Evolutionary conservation across 495 filamentous ascomycete species (phyloP), one percentile per base, ranked within the genome.

Genomic region (Penicillium soppii): DNA sequence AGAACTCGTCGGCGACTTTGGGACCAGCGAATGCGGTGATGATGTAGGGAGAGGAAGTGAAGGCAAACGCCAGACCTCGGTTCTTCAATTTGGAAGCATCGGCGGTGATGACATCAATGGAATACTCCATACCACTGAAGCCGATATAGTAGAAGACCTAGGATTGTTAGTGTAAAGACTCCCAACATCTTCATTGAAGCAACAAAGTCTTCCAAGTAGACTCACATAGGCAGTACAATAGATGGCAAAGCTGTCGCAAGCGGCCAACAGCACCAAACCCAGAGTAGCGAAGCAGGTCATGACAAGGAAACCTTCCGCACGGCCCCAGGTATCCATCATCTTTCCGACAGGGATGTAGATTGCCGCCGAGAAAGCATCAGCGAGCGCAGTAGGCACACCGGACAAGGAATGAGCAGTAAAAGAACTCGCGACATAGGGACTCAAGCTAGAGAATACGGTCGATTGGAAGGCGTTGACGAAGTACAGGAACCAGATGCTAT

Each of bases 241-340:
- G 2, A 67, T 69, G 19, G 66, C 52, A 16, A 78, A 63, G 32
- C 69, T 69, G 22, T 75, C 60, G 49, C 72, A 77, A 0, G 51
- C 61, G 5, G 75, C 75, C 69, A 77, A 74, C 59, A 77, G 56
- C 37, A 78, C 56, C 40, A 76, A 30, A 0, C 74, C 74, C 15
- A 74, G 19, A 1, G 63, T 68, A 4, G 59, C 52, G 27, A 65
- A 47, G 7, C 53, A 7, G 0, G 66, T 51, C 65, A 68, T 66
- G 46, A 76, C 19, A 8, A 58, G 72, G 56, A 83, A 85, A 29
- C 69, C 71, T 37, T 74, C 56, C 54, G 77, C 45, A 59, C 80
- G 56, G 42, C 83, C 85, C 73, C 78, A 87, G 26, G 83, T 63
- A 58, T 88, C 82, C 52, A 87, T 68, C 32, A 87, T 66, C 65